Evolutionary conservation across 805 yeast genomes (phyloP), one percentile per base, ranked within the genome.

Genomic region (Yarrowia bubula): DNA sequence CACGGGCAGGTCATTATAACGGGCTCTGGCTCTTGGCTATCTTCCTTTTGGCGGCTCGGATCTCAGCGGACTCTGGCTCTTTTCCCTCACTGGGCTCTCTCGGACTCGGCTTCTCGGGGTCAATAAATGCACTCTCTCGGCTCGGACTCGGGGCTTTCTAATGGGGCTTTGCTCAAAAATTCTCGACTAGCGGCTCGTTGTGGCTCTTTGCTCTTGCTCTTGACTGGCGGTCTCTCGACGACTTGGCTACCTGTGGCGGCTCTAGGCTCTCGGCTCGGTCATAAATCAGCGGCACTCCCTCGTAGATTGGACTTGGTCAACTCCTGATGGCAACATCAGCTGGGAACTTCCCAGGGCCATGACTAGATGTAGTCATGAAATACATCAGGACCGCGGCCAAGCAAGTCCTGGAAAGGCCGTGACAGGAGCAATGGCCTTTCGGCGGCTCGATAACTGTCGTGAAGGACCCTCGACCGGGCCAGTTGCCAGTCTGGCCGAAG

Each of bases 11-110:
- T 18, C 14, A 50, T 47, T 15, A 47, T 47, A 22, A 35, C 31
- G 41, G 55, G 57, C 57, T 50, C 58, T 51, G 58, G 58, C 58
- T 51, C 58, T 51, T 51, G 42, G 43, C 58, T 51, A 51, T 37
- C 22, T 46, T 41, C 18, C n/a, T 38, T 48, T 37, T 51, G 58
- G 58, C 58, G 58, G 58, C 58, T 37, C 58, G 18, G 58, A 43
- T 38, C 42, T 51, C 14, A 13, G 11, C 18, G 43, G 58, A 38
- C 58, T 37, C 42, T 32, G 58, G 58, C 58, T 51, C 58, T 51
- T 51, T 35, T 37, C 28, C 35, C 55, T 39, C 42, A 17, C 32
- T 11, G 28, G 55, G 39, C 41, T 13, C 55, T 48, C 41, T 48
- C 55, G 55, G 55, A 48, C 55, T 48, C 55, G 41, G 55, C 55